A percentile compares a stretch with the other conserved stretches of the same genome.
Conservation (phyloP, 2,329 filamentous ascomycete genomes). For the Penicillium sclerotiorum region DNA sequence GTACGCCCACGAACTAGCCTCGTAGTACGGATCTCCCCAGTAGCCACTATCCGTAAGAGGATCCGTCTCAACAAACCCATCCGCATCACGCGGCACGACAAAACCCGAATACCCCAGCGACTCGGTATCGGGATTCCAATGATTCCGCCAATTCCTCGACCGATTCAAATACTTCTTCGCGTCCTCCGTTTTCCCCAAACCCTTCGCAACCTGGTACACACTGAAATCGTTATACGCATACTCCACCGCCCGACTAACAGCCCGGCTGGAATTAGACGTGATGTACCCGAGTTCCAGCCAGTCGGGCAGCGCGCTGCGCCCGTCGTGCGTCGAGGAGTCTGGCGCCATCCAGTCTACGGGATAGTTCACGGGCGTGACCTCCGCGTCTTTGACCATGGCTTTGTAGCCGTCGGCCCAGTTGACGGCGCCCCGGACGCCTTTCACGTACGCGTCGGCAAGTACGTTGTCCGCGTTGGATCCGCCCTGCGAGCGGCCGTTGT, state of each 20-base stretch:
- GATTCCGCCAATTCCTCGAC: conserved; percentile 70
- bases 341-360: conserved; percentile 55
- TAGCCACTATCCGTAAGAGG: conserved; percentile 63
- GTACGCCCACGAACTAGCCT: conserved; percentile 67
- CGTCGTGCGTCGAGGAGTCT: conserved; percentile 67
- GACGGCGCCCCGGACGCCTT: conserved; percentile 62
- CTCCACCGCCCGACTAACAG: conserved; percentile 67
- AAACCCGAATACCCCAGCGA: conserved; percentile 67
- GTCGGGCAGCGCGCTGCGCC: conserved; percentile 68
- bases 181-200: conserved; percentile 55
- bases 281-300: conserved; percentile 69
- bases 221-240: conserved; percentile 71
- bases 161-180: conserved; percentile 63
- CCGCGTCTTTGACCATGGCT: conserved; percentile 69
- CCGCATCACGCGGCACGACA: conserved; percentile 61
- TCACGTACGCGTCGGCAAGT: conserved; percentile 71
- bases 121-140: conserved; percentile 64
- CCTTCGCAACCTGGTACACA: conserved; percentile 65
- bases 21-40: conserved; percentile 64
- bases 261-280: conserved; percentile 62
- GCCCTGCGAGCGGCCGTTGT: conserved; percentile 69
- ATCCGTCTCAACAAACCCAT: conserved; percentile 53
- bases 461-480: conserved; percentile 73
- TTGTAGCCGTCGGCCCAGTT: conserved; percentile 66
- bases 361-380: conserved; percentile 63